Conservation (phyloP, 2,329 filamentous ascomycete genomes). For the Drechslerella coelobrocha region DNA sequence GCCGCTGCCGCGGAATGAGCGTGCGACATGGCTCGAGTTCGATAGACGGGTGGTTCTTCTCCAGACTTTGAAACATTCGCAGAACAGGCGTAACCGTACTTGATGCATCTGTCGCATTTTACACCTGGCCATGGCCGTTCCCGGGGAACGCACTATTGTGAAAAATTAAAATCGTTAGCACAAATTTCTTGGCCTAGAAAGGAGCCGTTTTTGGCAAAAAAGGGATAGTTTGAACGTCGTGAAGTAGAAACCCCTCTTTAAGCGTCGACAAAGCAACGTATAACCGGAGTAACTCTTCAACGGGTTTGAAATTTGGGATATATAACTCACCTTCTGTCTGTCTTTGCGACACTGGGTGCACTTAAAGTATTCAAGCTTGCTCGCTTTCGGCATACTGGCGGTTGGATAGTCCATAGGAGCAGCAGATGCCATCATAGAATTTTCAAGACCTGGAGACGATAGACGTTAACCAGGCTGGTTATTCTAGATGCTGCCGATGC, state of each 20-base stretch:
- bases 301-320: neutral
- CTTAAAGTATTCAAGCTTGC: conserved; percentile 48
- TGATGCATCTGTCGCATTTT: conserved; percentile 49
- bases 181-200: conserved; percentile 30
- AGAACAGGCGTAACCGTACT: conserved; percentile 46
- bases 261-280: conserved; percentile 9
- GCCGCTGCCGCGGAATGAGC: conserved; percentile 25
- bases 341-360: conserved; percentile 49
- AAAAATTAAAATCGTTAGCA: conserved; percentile 26
- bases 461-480: neutral
- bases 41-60: conserved; percentile 45
- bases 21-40: conserved; percentile 39
- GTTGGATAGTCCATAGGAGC: conserved; percentile 28
- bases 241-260: conserved; percentile 35
- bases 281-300: neutral
- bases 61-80: conserved; percentile 48
- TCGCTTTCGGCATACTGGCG: conserved; percentile 46
- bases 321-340: conserved; percentile 45
- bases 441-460: conserved; percentile 9
- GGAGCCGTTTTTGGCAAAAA: conserved; percentile 43
- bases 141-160: conserved; percentile 41
- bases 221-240: conserved; percentile 32
- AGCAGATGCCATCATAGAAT: conserved; percentile 31
- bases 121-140: conserved; percentile 49
- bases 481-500: neutral